Evolutionary conservation across 495 filamentous ascomycete genomes (phyloP).

Genomic region (Hypoxylon cercidicola): DNA sequence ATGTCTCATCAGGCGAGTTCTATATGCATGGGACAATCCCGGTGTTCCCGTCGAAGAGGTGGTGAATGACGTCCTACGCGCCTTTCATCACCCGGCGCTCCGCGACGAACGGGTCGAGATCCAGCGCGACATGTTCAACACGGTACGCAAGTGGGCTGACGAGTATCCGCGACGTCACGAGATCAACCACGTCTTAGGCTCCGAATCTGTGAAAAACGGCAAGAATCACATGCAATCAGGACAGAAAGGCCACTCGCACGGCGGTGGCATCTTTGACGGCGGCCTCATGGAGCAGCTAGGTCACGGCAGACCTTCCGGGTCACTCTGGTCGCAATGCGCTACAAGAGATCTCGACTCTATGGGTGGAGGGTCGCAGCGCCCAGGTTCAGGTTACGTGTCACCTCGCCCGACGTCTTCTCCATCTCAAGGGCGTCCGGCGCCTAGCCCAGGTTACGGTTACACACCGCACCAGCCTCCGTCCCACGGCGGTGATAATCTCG

Average conservation of each 20-base stretch:
- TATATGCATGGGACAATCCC: constrained; percentile 91
- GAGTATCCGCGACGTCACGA: constrained; percentile 69
- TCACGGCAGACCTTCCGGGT: constrained; percentile 60
- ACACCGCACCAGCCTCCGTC: constrained; percentile 18
- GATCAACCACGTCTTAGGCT: constrained; percentile 75
- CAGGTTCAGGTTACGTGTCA: constrained; percentile 33
- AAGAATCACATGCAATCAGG: constrained; percentile 71
- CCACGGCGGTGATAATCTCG: background rate
- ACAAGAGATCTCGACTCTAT: constrained; percentile 54
- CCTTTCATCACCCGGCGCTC: constrained; percentile 90
- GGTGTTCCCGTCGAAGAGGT: constrained; percentile 82
- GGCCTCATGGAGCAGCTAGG: constrained; percentile 53
- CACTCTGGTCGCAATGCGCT: constrained; percentile 63
- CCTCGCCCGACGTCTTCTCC: constrained; percentile 31
- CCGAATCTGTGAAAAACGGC: constrained; percentile 81
- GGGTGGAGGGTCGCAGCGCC: constrained; percentile 30
- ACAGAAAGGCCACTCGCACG: constrained; percentile 48
- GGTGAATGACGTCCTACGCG: constrained; percentile 75
- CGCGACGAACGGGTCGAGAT: constrained; percentile 77
- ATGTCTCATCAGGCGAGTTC: constrained; percentile 64
- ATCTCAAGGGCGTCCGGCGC: constrained; percentile 18
- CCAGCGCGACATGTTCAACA: constrained; percentile 86
- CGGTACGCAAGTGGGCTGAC: constrained; percentile 79
- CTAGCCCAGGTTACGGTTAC: constrained; percentile 31
- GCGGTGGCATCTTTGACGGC: constrained; percentile 54